Percentiles rank a stretch among this genome's conserved stretches.
Conservation (phyloP, 2,329 filamentous ascomycete species). For the Fusarium sp. region DNA sequence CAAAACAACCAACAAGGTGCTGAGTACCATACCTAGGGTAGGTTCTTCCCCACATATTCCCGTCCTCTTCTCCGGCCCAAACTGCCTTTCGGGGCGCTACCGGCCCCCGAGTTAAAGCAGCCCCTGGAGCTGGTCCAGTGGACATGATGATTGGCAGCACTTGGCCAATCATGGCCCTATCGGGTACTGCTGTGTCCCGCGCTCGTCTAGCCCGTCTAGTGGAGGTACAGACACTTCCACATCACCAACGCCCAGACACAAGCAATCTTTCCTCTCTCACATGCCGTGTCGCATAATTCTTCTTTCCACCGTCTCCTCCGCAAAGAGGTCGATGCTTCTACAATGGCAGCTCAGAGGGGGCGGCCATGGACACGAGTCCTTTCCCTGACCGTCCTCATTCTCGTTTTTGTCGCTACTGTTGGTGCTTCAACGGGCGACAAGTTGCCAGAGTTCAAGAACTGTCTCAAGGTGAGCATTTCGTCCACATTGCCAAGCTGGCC, state of each 20-base stretch:
- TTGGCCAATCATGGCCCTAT: constrained; percentile 33
- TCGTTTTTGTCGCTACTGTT: constrained; percentile 56
- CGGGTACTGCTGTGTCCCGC: constrained; percentile 13
- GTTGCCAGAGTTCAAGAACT: constrained; percentile 87
- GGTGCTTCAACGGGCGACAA: constrained; percentile 84
- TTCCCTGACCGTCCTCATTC: constrained; percentile 48
- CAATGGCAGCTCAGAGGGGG: constrained; percentile 48
- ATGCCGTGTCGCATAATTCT: constrained; percentile 6
- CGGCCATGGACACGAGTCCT: constrained; percentile 47
- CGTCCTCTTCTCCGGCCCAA: background rate
- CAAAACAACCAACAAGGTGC: constrained; percentile 12
- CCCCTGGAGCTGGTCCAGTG: constrained; percentile 1
- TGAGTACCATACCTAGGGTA: background rate
- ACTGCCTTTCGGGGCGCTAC: constrained; percentile 10
- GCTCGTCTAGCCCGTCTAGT: background rate
- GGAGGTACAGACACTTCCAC: constrained; percentile 23
- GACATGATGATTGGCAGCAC: background rate
- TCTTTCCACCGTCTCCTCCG: constrained; percentile 1
- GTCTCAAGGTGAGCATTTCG: constrained; percentile 73
- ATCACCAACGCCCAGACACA: constrained; percentile 28
- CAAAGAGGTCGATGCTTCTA: constrained; percentile 44
- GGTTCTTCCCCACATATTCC: constrained; percentile 30
- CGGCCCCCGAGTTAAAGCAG: constrained; percentile 6
- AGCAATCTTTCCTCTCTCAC: constrained; percentile 13
- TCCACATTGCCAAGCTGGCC: background rate